These are phyloP conservation scores for Pichia gijzeniarum DNA, from an alignment of 805 yeast species.

Conservation along the genomic window DNA sequence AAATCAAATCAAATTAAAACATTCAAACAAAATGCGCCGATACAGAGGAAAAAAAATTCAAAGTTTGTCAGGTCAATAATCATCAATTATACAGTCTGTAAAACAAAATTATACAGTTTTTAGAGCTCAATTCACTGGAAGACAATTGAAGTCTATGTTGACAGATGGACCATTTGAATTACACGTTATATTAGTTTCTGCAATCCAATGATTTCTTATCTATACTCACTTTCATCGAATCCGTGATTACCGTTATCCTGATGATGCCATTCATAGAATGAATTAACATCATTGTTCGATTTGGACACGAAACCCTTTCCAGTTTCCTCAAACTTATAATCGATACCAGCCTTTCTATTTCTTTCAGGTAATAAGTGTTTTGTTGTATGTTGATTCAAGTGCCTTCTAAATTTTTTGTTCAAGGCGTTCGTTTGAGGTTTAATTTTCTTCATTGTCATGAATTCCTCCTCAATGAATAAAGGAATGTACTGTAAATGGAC, in stretches of 20 bases:
- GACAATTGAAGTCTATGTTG: conserved; percentile 46
- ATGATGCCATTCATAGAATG: conserved; percentile 55
- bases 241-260: conserved; percentile 53
- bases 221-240: conserved; percentile 38
- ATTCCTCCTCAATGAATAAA: conserved; percentile 63
- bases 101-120: too few relatives aligned
- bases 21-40: too few relatives aligned
- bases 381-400: conserved; percentile 66
- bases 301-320: conserved; percentile 43
- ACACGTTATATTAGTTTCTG: conserved; percentile 56
- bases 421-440: conserved; percentile 66
- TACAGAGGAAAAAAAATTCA: too few relatives aligned
- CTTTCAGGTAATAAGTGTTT: conserved; percentile 64
- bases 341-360: conserved; percentile 49
- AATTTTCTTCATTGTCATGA: conserved; percentile 63
- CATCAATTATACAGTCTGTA: too few relatives aligned
- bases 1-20: too few relatives aligned
- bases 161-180: conserved; percentile 61
- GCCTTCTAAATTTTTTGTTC: conserved; percentile 63
- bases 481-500: conserved; percentile 64
- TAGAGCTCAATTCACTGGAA: conserved; percentile 1
- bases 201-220: conserved; percentile 52
- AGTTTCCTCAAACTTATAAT: conserved; percentile 33
- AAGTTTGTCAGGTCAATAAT: too few relatives aligned
- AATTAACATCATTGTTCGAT: conserved; percentile 29